Evolutionary conservation across 208 protist species (phyloP).

Genomic region (Trichomonas tenax): DNA sequence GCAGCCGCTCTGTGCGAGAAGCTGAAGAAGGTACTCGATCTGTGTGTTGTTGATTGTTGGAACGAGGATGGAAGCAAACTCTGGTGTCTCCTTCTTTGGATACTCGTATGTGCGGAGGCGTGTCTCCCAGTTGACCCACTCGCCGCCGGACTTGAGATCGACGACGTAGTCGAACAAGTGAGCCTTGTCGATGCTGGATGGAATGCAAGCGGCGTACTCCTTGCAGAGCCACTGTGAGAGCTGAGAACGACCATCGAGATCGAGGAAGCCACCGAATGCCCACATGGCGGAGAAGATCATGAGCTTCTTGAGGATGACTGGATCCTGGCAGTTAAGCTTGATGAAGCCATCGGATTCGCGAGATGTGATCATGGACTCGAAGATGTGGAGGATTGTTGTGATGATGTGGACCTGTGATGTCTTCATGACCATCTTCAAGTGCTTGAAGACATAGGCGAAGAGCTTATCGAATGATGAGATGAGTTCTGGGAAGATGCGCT

Average conservation of each 20-base stretch:
- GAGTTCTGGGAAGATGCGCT: not conserved
- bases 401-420: constrained; percentile 28
- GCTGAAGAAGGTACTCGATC: constrained; percentile 64
- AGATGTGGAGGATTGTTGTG: constrained; percentile 27
- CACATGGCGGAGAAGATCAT: constrained; percentile 75
- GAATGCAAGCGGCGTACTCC: constrained; percentile 18
- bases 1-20: constrained; percentile 31
- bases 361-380: constrained; percentile 31
- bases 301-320: constrained; percentile 55
- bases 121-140: not conserved
- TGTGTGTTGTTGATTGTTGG: constrained; percentile 81
- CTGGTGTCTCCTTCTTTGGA: constrained; percentile 37
- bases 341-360: not conserved
- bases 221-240: constrained; percentile 65
- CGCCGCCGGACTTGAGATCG: constrained; percentile 55
- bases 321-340: not conserved
- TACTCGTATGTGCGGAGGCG: not conserved
- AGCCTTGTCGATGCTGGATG: constrained; percentile 44
- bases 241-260: constrained; percentile 65
- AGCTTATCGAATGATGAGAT: not conserved
- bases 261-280: constrained; percentile 75
- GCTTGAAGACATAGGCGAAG: constrained; percentile 32
- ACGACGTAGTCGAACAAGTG: constrained; percentile 76
- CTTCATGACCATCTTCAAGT: constrained; percentile 29
- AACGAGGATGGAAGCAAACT: constrained; percentile 79